These are phyloP conservation scores for Cephaloascus fragrans DNA, from an alignment of 805 yeast genomes.

Conservation along the genomic window DNA sequence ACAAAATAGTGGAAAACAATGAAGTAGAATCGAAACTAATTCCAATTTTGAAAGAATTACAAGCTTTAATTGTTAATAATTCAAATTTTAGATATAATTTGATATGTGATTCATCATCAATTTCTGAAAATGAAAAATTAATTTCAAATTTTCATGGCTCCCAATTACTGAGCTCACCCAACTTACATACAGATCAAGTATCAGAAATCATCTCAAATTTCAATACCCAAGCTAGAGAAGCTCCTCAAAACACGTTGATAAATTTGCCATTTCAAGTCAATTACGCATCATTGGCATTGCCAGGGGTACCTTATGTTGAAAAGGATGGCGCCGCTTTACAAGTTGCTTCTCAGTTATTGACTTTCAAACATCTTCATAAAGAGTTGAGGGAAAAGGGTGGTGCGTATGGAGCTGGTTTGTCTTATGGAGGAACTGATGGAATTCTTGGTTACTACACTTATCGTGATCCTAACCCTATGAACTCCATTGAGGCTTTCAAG, in stretches of 20 bases:
- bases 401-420: conserved; percentile 95
- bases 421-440: conserved; percentile 75
- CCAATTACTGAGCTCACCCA: not conserved
- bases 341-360: conserved; percentile 67
- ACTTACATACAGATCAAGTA: not conserved
- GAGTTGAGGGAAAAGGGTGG: conserved; percentile 95
- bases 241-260: conserved; percentile 31
- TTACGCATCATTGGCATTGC: conserved; percentile 59
- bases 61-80: conserved; percentile 30
- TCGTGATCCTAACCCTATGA: conserved; percentile 82
- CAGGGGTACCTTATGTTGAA: conserved; percentile 58
- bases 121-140: conserved; percentile 22
- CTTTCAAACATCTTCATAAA: conserved; percentile 77
- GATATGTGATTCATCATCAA: conserved; percentile 44
- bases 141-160: conserved; percentile 18
- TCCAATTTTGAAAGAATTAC: conserved; percentile 50
- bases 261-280: conserved; percentile 83
- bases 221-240: not conserved
- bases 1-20: conserved; percentile 38
- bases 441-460: conserved; percentile 77
- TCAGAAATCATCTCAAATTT: not conserved
- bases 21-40: conserved; percentile 47
- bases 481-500: conserved; percentile 53
- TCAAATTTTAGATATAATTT: conserved; percentile 40
- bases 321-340: conserved; percentile 82